These are phyloP conservation scores for Pythium rishiriense DNA, from an alignment of 352 stramenopile species.

Conservation along the genomic window DNA sequence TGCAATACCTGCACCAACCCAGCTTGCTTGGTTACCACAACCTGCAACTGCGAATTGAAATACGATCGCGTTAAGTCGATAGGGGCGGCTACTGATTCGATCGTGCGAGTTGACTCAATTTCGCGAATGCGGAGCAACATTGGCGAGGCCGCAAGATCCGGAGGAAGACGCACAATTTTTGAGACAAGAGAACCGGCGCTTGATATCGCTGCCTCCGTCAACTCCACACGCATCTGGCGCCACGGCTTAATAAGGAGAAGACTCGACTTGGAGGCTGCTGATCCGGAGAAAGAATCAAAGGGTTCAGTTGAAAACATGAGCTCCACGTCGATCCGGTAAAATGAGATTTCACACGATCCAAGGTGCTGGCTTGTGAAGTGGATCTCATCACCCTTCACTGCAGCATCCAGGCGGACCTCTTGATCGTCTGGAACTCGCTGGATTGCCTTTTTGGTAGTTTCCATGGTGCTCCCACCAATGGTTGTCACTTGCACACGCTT, in stretches of 20 bases:
- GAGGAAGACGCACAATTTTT: slow-evolving; percentile 14
- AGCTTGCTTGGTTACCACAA: slow-evolving; percentile 45
- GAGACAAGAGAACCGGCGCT: background rate
- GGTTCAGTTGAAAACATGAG: slow-evolving; percentile 67
- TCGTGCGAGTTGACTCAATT: slow-evolving; percentile 27
- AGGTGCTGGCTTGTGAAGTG: slow-evolving; percentile 36
- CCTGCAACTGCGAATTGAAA: slow-evolving; percentile 50
- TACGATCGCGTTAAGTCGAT: slow-evolving; percentile 47
- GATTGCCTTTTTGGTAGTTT: background rate
- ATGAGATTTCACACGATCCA: slow-evolving; percentile 40
- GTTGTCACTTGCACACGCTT: background rate
- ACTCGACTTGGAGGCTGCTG: slow-evolving; percentile 36
- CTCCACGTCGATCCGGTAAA: slow-evolving; percentile 70
- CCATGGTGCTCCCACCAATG: background rate
- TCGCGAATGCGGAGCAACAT: slow-evolving; percentile 56
- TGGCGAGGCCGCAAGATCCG: slow-evolving; percentile 30
- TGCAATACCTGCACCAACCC: slow-evolving; percentile 59
- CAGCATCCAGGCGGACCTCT: slow-evolving; percentile 30
- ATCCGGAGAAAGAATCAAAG: slow-evolving; percentile 50
- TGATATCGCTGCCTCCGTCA: slow-evolving; percentile 2
- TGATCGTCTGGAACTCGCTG: slow-evolving; percentile 2
- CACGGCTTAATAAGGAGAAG: slow-evolving; percentile 52
- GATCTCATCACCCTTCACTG: slow-evolving; percentile 30
- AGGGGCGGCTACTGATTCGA: slow-evolving; percentile 26
- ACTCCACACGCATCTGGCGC: slow-evolving; percentile 30